phyloP scores from a whole-genome alignment of 164 flowering plant species.

The Santalum album region DNA sequence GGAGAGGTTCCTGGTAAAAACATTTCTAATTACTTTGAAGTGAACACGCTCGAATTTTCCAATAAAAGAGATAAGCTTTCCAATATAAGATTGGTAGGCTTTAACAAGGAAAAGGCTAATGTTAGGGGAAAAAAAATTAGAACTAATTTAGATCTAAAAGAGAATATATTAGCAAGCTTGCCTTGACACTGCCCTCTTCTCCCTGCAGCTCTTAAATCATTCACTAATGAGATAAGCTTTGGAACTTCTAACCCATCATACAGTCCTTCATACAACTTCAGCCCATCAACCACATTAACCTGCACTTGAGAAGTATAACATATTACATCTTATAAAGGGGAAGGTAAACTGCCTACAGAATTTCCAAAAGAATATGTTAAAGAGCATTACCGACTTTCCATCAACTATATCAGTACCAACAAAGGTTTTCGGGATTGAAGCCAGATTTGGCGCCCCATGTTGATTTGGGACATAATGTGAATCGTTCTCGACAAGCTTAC shows the following conservation, averaged over 20 bases:
- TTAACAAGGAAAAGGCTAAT: no score
- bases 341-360: background rate
- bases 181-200: constrained; percentile 74
- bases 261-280: constrained; percentile 55
- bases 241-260: constrained; percentile 46
- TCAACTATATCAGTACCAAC: constrained; percentile 47
- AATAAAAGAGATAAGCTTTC: no score
- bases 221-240: constrained; percentile 45
- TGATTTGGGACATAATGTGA: constrained; percentile 15
- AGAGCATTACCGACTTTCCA: constrained; percentile 49
- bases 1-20: no score
- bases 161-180: constrained; percentile 22
- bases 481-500: constrained; percentile 24
- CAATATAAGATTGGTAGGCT: no score
- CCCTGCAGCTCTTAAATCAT: constrained; percentile 77
- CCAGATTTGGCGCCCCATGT: constrained; percentile 26
- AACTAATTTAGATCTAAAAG: background rate
- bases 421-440: constrained; percentile 43
- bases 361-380: background rate
- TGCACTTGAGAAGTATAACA: constrained; percentile 11
- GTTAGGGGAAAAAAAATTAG: background rate
- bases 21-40: no score
- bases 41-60: no score
- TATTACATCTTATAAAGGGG: no score
- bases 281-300: constrained; percentile 81